Conservation (phyloP, 2,329 filamentous ascomycete species). For the Diaporthe batatas region DNA sequence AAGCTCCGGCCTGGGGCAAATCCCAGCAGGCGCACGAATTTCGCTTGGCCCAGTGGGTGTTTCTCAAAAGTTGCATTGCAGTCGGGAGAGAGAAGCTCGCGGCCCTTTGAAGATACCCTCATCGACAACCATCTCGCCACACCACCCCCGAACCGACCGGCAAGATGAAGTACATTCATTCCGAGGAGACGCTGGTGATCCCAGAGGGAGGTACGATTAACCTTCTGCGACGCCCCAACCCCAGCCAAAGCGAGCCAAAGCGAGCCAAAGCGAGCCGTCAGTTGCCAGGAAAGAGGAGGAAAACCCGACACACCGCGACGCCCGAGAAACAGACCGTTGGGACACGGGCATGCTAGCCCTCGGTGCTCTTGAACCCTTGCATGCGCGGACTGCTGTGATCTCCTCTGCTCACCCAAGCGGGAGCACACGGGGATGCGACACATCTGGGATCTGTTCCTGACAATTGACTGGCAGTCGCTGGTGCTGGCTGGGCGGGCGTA, state of each 20-base stretch:
- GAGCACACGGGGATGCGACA: conserved; percentile 12
- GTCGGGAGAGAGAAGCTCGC: conserved; percentile 33
- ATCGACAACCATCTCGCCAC: conserved; percentile 55
- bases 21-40: conserved; percentile 33
- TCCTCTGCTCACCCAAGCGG: not conserved
- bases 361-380: not conserved
- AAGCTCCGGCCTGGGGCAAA: conserved; percentile 18
- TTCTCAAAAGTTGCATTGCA: conserved; percentile 34
- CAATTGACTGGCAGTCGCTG: conserved; percentile 29
- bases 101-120: conserved; percentile 40
- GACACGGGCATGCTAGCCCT: not conserved
- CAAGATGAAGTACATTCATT: conserved; percentile 99
- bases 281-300: conserved; percentile 40
- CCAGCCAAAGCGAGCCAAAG: conserved; percentile 35
- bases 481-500: conserved; percentile 3
- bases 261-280: conserved; percentile 30
- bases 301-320: not conserved
- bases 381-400: not conserved
- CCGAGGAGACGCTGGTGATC: conserved; percentile 93
- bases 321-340: not conserved
- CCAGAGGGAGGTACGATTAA: conserved; percentile 89
- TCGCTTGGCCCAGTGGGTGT: conserved; percentile 23
- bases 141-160: conserved; percentile 59
- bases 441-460: conserved; percentile 3
- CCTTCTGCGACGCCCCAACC: conserved; percentile 31